A percentile compares a stretch with the other conserved stretches of the same genome.
These are phyloP conservation scores for Melaleuca quinquenervia DNA, from an alignment of 345 rosid genomes.

Conservation along the genomic window DNA sequence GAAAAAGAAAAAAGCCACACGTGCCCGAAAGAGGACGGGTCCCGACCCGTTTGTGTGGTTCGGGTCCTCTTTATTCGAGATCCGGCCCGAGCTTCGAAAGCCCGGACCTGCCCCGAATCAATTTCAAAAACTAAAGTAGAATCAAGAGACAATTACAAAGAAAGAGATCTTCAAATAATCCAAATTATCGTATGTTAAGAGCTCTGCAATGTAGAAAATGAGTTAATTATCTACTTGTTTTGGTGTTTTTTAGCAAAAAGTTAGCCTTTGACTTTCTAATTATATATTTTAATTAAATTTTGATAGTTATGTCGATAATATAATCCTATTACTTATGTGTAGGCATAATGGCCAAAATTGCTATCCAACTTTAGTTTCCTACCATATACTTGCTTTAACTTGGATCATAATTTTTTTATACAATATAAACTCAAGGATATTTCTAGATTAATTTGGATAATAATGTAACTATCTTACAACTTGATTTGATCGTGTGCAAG, in stretches of 20 bases:
- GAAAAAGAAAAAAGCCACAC: neutral
- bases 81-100: neutral
- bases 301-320: neutral
- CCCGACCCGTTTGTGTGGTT: neutral
- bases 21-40: neutral
- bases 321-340: neutral
- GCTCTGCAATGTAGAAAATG: neutral
- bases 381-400: neutral
- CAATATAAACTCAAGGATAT: neutral
- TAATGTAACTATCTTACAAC: neutral
- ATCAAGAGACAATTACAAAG: neutral
- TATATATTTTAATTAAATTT: neutral
- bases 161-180: neutral
- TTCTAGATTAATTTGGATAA: neutral
- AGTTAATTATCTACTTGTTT: neutral
- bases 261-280: neutral
- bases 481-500: neutral
- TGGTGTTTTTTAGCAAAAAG: neutral
- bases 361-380: neutral
- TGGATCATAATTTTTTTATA: accelerated
- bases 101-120: neutral
- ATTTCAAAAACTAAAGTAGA: neutral
- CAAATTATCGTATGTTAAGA: neutral
- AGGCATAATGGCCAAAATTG: neutral
- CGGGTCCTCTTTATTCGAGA: neutral